A percentile compares a stretch with the other conserved stretches of the same genome.
Conservation (phyloP, 1,284 basidiomycete species). For the Microbotryum saponariae region DNA sequence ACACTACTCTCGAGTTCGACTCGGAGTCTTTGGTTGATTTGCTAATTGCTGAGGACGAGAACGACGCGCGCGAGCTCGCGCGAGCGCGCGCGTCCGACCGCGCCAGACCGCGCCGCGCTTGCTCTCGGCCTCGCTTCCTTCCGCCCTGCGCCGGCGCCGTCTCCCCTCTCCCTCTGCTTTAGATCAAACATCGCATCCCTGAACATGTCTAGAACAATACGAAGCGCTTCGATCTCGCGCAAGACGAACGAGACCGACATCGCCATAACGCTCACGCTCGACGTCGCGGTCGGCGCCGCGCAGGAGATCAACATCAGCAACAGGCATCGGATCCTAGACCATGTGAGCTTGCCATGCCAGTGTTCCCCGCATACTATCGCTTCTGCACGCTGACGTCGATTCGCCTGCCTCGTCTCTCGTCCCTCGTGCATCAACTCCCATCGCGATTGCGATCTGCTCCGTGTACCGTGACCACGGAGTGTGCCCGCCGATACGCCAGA, state of each 20-base stretch:
- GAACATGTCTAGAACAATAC: slow-evolving; percentile 19
- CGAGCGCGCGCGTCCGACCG: too few relatives aligned
- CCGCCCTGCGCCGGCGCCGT: too few relatives aligned
- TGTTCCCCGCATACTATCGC: background rate
- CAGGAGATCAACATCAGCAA: slow-evolving; percentile 82
- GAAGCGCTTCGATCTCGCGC: slow-evolving; percentile 64
- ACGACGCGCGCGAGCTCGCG: too few relatives aligned
- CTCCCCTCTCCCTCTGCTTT: too few relatives aligned
- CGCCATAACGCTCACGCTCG: slow-evolving; percentile 70
- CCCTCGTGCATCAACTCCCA: background rate
- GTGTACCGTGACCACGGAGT: background rate
- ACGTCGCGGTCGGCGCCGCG: slow-evolving; percentile 60
- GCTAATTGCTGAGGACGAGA: too few relatives aligned
- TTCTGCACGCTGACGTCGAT: background rate
- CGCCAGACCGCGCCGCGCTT: too few relatives aligned
- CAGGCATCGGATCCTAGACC: slow-evolving; percentile 95
- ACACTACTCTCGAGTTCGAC: too few relatives aligned
- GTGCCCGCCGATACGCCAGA: slow-evolving; percentile 52
- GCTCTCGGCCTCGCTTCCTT: too few relatives aligned
- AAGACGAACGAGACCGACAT: slow-evolving; percentile 93
- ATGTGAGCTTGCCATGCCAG: slow-evolving; percentile 52
- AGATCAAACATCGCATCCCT: too few relatives aligned
- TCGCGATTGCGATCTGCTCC: background rate
- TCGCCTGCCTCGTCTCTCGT: slow-evolving; percentile 1
- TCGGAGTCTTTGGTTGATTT: too few relatives aligned